Evolutionary conservation across 768 basidiomycete species (phyloP), one percentile per base, ranked within the genome.

Genomic region (Pleurotus tuoliensis): DNA sequence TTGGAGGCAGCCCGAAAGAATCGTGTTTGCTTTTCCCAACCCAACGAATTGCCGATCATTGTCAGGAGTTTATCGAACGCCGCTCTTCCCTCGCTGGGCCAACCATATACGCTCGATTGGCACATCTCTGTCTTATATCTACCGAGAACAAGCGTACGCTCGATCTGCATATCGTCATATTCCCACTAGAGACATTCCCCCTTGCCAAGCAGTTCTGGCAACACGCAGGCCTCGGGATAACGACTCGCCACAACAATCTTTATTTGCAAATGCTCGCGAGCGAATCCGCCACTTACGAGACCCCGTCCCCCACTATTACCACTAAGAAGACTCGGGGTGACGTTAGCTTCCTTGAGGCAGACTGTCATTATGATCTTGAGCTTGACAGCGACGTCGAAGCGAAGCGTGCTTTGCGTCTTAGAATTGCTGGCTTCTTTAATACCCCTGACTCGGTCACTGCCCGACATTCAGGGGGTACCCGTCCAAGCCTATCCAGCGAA

Each of bases 161-260:
- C 24, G 84, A 90, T 56, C 77, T 99, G 1, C 87, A 96, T 67
- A 90, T 95, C 61, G 86, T 87, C 1, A 72, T 99, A 13, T 92
- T 94, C 67, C 84, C 87, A 5, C 68, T 73, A 2, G 78, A 82
- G 3, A 69, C 80, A 3, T 86, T 80, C 62, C 64, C 79, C 7
- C 67, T 87, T 5, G 93, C 92, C 6, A 96, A 91, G 67, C 81
- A 93, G 68, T 98, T 95, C 71, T 98, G 96, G 96, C 95, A 98
- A 62, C 96, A 98, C 67, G 85, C 89, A 0, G 96, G 96, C 0
- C 74, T 89, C 57, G 94, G 95, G 1, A 86, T 99, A 40, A 93
- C 90, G 3, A 94, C 91, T 58, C 86, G 96, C 5, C 72, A 89
- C 16, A 94, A 94, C 3, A 93, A 94, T 58, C 78, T 84, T 56